Conservation (phyloP, 2,329 filamentous ascomycete species). For the Pseudogymnoascus sp. region DNA sequence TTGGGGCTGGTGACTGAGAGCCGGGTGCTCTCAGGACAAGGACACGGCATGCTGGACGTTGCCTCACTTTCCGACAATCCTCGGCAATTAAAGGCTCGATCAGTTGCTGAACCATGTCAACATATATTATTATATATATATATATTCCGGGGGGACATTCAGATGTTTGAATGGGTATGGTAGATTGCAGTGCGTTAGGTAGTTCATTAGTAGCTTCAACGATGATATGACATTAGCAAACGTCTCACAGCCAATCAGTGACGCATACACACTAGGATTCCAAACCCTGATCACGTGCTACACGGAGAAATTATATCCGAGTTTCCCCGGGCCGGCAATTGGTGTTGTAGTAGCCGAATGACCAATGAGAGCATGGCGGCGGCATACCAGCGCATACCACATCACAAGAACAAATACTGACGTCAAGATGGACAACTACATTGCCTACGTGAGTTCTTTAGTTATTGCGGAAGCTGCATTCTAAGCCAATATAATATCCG, state of each 20-base stretch:
- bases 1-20: neutral
- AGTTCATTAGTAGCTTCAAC: neutral
- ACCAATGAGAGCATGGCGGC: neutral
- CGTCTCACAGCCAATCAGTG: neutral
- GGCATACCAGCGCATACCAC: neutral
- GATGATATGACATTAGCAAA: neutral
- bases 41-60: neutral
- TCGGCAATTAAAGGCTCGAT: neutral
- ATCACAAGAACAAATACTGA: neutral
- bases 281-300: neutral
- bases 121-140: neutral
- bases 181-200: neutral
- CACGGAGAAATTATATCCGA: slow-evolving; percentile 7
- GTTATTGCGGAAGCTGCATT: neutral
- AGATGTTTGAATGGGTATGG: neutral
- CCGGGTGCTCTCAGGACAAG: neutral
- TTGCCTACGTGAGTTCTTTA: neutral
- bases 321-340: slow-evolving; percentile 2
- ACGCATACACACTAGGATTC: too few species aligned
- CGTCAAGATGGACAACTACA: neutral
- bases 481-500: neutral
- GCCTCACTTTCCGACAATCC: neutral
- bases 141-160: neutral
- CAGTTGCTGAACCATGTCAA: neutral
- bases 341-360: neutral